Evolutionary conservation across 108 stramenopile genomes (phyloP), one percentile per base, ranked within the genome.

Genomic region (Cyclotella sp.): DNA sequence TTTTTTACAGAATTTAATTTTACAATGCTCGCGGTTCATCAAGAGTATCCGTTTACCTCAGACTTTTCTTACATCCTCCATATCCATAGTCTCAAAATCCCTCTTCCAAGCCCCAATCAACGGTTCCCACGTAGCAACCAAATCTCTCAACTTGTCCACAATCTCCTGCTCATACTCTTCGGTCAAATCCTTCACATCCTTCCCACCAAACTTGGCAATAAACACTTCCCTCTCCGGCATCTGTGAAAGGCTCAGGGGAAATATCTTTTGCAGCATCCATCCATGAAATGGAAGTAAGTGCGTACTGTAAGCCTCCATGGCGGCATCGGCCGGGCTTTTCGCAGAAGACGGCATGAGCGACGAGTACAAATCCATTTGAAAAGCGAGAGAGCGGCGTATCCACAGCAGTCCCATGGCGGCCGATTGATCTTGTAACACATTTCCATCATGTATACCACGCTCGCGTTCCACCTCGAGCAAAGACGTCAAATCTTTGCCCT

Each of bases 391-490:
- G 4, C 89, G 83, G 0, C 87, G 85, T 39, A 90, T 81, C 89
- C 89, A 90, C 19, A 90, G 51, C 0, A 90, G 62, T 19, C 89
- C 89, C 63, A 90, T 84, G 28, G 89, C 87, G 16, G 84, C 89
- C 13, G 87, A 87, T 28, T 75, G 77, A 53, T 90, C 89, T 21
- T 79, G 61, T 8, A 90, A 59, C 6, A 72, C 43, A 47, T 52
- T 76, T 0, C 87, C 84, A 30, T 85, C 59, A 70, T 86, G 86
- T 47, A 83, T 68, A 9, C 74, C 82, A 11, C 58, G 44, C 14
- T 49, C 46, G 29, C 72, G 63, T 77, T 89, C 88, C 39, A 75
- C 70, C 39, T 74, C 70, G 13, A 82, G 67, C 24, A 82, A 44
- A 16, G 70, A 66, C 15, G 75, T 47, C 22, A 82, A 60, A 54